phyloP scores from a whole-genome alignment of 2,329 filamentous ascomycete species.

The Trichophyton mentagrophytes region DNA sequence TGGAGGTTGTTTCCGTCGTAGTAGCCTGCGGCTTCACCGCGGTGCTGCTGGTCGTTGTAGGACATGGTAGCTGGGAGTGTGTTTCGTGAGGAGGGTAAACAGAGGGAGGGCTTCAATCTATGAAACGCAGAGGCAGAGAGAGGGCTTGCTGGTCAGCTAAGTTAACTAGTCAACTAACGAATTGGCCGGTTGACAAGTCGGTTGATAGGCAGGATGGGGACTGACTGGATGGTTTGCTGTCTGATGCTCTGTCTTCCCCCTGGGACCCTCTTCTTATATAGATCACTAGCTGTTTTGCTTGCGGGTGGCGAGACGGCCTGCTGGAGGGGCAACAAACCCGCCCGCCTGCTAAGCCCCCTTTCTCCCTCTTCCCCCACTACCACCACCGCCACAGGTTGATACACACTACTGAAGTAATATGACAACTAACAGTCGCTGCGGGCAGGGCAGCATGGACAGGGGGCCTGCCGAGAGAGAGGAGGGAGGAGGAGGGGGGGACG shows the following conservation, averaged over 20 bases:
- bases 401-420: no score
- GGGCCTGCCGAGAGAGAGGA: background rate
- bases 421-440: background rate
- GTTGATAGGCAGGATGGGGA: background rate
- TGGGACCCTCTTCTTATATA: no score
- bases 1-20: conserved; percentile 23
- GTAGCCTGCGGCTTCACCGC: conserved; percentile 4
- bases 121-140: background rate
- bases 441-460: background rate
- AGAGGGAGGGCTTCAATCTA: background rate
- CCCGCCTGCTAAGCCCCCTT: background rate
- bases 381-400: background rate
- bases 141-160: background rate
- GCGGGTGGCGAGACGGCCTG: background rate
- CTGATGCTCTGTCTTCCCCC: no score
- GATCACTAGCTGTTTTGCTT: no score
- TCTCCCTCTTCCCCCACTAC: background rate
- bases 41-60: background rate
- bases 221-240: background rate
- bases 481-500: background rate
- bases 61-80: conserved; percentile 10
- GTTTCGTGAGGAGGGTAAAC: conserved; percentile 5
- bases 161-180: background rate
- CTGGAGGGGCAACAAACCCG: conserved; percentile 2
- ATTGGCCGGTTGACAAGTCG: background rate